A percentile compares a stretch with the other conserved stretches of the same genome.
phyloP scores from a whole-genome alignment of 2,329 filamentous ascomycete species.

The Clonostachys rhizophaga region DNA sequence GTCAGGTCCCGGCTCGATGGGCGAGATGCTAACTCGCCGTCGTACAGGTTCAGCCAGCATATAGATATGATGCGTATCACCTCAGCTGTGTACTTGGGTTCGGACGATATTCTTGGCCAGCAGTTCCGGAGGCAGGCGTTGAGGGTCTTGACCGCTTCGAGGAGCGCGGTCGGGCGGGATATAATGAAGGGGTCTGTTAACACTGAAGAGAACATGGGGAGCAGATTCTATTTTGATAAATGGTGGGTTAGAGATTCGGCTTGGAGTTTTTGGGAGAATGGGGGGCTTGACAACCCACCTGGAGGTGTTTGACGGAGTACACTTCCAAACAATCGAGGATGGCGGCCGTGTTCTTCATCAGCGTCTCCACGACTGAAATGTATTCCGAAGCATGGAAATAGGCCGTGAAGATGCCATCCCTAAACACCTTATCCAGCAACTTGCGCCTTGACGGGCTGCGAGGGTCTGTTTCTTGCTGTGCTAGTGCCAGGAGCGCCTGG shows the following conservation, averaged over 20 bases:
- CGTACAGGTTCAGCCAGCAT: conserved; percentile 57
- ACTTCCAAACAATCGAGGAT: conserved; percentile 56
- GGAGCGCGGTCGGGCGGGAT: conserved; percentile 46
- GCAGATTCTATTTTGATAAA: conserved; percentile 43
- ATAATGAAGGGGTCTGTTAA: conserved; percentile 66
- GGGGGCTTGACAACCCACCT: conserved; percentile 31
- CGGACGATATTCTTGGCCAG: conserved; percentile 61
- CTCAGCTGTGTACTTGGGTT: conserved; percentile 52
- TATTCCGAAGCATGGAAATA: conserved; percentile 57
- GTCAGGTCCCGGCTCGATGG: background rate
- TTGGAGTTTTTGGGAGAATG: background rate
- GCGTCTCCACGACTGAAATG: conserved; percentile 47
- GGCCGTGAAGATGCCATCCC: conserved; percentile 49
- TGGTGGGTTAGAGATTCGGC: background rate
- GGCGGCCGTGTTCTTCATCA: conserved; percentile 44
- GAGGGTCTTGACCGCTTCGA: conserved; percentile 46
- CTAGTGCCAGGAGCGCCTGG: conserved; percentile 58
- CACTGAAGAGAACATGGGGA: conserved; percentile 62
- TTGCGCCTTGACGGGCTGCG: conserved; percentile 16
- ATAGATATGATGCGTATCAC: conserved; percentile 57
- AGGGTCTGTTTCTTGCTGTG: conserved; percentile 14
- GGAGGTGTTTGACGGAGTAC: conserved; percentile 61
- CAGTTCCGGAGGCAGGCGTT: conserved; percentile 55
- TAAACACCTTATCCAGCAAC: conserved; percentile 48
- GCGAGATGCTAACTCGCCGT: conserved; percentile 12